Evolutionary conservation across 2,329 filamentous ascomycete species (phyloP), one percentile per base, ranked within the genome.

Genomic region (Talaromyces sp.): DNA sequence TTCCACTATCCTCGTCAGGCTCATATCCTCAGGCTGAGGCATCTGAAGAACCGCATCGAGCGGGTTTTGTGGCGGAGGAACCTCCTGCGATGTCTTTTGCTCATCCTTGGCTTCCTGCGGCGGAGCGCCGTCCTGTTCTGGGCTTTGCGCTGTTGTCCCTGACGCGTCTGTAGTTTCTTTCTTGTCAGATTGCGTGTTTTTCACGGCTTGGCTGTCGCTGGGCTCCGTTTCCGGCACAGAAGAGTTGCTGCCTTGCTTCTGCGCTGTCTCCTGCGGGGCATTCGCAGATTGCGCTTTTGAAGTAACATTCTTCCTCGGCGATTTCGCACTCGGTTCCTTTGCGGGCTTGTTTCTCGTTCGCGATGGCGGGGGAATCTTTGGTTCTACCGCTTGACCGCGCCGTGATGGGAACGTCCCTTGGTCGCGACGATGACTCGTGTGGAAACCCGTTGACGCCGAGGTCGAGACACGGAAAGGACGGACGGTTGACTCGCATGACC

Each of bases 401-500:
- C 79, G 74, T 59, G 78, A 74, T 36, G 78, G 72, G 60, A 77
- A 77, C 54, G 75, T 67, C 52, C 77, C 74, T 65, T 78, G 76
- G 32, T 69, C 67, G 60, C 65, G 68, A 60, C 67, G 66, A 39
- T 65, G 71, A 54, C 71, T 72, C n/a, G 75, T 73, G 62, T 78
- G 75, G 55, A 80, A 75, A 30, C 65, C 66, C 47, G 65, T 63
- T 65, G 65, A 59, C 66, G 60, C 53, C 62, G 61, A 65, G 65
- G 64, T 71, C 55, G 68, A 69, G 36, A 76, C 69, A 63, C 78
- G 74, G 59, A 81, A 74, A 15, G 78, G 73, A 67, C 77, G 72
- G 27, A 73, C 76, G 32, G 65, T 77, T 47, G 73, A 78, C 71
- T 75, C 79, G 71, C 74, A 85, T 71, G 74, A 74, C 70, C 81